Base-by-base conservation (phyloP, 1,284 basidiomycete genomes). In the Ustilago shanxiensis region DNA sequence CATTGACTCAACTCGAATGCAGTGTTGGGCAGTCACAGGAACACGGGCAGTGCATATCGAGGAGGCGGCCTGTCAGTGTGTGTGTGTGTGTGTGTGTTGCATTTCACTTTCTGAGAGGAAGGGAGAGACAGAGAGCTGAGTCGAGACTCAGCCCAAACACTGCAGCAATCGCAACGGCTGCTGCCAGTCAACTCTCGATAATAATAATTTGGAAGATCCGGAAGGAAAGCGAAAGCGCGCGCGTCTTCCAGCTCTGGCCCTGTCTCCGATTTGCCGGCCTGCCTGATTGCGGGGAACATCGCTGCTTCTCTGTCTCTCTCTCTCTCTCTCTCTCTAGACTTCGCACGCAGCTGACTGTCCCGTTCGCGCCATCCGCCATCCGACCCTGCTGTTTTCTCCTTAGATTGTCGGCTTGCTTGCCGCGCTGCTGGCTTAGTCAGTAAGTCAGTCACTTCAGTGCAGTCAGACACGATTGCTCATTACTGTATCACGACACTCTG, bases 271-370 rank as follows among this genome's bases (percentile, higher is more conserved):
- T 55, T 52, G 28, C 41, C 20, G 37, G 13, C 14, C 14, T 7
- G 35, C 35, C 35, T 37, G 13, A 37, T 37, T 45, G 49, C 28
- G 49, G 51, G 41, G 39, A 45, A 57, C n/a, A n/a, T n/a, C n/a
- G n/a, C n/a, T n/a, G n/a, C n/a, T n/a, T n/a, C n/a, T n/a, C n/a
- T n/a, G n/a, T n/a, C n/a, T n/a, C n/a, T n/a, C n/a, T n/a, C n/a
- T n/a, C n/a, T n/a, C 39, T 44, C 26, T 20, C 22, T 2, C 5
- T 22, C 0, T 16, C 8, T 57, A n/a, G 28, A 18, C 18, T 35
- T 53, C 50, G 51, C 60, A 62, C 60, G 51, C 44, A 62, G 60
- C 60, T 51, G 16, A 44, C 35, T 50, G 41, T 51, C 33, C 3
- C 37, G 2, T 51, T 60, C 47, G 24, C 58, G 58, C 58, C 58